Base-by-base conservation (phyloP, 2,329 filamentous ascomycete genomes). In the Cytospora mali region DNA sequence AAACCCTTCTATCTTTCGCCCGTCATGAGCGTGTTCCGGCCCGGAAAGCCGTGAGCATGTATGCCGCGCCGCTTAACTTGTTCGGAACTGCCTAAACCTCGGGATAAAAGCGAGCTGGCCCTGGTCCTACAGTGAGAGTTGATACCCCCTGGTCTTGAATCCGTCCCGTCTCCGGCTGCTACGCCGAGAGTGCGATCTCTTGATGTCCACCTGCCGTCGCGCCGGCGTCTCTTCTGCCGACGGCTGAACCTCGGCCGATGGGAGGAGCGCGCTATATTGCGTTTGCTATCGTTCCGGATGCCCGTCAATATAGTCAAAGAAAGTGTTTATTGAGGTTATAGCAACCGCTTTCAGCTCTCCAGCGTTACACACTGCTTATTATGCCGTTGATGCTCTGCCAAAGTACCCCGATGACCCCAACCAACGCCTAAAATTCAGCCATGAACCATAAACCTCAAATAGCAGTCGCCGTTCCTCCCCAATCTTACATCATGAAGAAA, bases 51-150 rank as follows among this genome's bases (percentile, higher is more conserved):
- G 62, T 48, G n/a, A 52, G 9, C 57, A 23, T 54, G 35, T 53
- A 14, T 25, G 57, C 42, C 35, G 54, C 58, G 54, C 58, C 58
- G 62, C 62, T 61, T 57, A 53, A n/a, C 57, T 28, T 61, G 23
- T 55, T 50, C 29, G 10, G 21, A 42, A 39, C 29, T 55, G 62
- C 62, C 59, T 64, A 64, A 64, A 64, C 62, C 50, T 64, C 62
- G 62, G 62, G 29, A 64, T 31, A 35, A 33, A 16, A 14, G 6
- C 27, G 25, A 33, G 27, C 1, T 35, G 27, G 23, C 4, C 1
- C 29, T 54, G 51, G 1, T 23, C 16, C 29, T 35, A 31, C 51
- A 54, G 51, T 53, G n/a, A 28, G n/a, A 39, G 59, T 31, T 39
- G 53, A 46, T 3, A 4, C 13, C 49, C 49, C 49, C 49, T 18